phyloP scores from a whole-genome alignment of 306 rosid genomes.

The Styphnolobium japonicum region DNA sequence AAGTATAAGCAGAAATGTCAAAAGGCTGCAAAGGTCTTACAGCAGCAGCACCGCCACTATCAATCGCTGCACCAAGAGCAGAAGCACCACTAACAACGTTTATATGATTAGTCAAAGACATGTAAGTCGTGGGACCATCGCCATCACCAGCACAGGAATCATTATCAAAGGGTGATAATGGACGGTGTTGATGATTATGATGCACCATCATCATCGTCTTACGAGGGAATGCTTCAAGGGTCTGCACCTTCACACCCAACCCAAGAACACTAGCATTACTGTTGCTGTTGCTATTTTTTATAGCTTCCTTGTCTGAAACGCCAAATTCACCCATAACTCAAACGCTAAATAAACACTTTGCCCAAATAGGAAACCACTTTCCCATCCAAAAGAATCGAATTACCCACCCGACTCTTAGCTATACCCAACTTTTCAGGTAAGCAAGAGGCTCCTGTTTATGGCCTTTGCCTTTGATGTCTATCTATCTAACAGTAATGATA shows the following conservation, averaged over 20 bases:
- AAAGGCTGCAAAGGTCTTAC: slow-evolving; percentile 58
- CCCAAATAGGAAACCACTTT: slow-evolving; percentile 23
- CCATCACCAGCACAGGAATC: slow-evolving; percentile 30
- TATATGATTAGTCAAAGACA: slow-evolving; percentile 29
- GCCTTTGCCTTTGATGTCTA: not conserved
- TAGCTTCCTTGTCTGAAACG: slow-evolving; percentile 37
- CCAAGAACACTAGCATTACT: slow-evolving; percentile 11
- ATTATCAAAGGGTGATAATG: slow-evolving; percentile 30
- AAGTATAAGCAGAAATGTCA: slow-evolving; percentile 31
- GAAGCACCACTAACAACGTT: slow-evolving; percentile 19
- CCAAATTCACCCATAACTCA: slow-evolving; percentile 34
- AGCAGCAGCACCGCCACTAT: slow-evolving; percentile 29
- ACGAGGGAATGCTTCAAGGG: slow-evolving; percentile 33
- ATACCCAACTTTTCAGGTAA: slow-evolving; percentile 8
- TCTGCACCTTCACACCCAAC: slow-evolving; percentile 34
- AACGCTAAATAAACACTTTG: not conserved
- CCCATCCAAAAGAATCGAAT: slow-evolving; percentile 5
- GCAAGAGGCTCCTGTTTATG: slow-evolving; percentile 16
- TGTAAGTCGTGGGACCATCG: slow-evolving; percentile 56
- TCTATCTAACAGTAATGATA: not conserved
- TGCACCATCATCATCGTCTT: slow-evolving; percentile 40
- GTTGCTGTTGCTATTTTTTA: not conserved
- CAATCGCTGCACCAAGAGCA: slow-evolving; percentile 20
- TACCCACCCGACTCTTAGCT: not conserved
- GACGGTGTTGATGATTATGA: slow-evolving; percentile 56